Evolutionary conservation across 495 filamentous ascomycete species (phyloP).

Genomic region (Recurvomyces mirabilis): DNA sequence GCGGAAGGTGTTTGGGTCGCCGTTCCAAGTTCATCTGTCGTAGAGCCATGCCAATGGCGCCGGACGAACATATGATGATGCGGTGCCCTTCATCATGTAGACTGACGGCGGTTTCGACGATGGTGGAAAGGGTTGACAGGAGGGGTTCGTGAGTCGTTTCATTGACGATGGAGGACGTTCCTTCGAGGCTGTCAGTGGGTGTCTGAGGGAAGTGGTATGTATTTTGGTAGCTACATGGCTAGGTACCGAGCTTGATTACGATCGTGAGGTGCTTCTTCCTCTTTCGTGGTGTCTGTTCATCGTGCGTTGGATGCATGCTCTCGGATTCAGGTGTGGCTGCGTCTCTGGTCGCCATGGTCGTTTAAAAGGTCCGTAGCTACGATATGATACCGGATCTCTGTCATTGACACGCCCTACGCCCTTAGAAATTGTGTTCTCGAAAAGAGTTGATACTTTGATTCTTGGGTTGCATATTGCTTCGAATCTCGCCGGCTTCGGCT

Average conservation of each 20-base stretch:
- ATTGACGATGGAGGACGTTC: conserved; percentile 94
- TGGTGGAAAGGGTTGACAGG: conserved; percentile 74
- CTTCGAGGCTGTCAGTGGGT: conserved; percentile 34
- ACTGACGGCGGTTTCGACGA: conserved; percentile 82
- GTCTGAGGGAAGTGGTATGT: not conserved
- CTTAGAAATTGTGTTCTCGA: too few relatives aligned
- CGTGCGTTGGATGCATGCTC: not conserved
- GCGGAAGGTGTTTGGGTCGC: conserved; percentile 75
- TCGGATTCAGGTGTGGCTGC: not conserved
- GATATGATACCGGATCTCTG: not conserved
- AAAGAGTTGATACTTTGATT: too few relatives aligned
- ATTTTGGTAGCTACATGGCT: conserved; percentile 9
- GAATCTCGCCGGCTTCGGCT: too few relatives aligned
- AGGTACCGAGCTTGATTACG: conserved; percentile 83
- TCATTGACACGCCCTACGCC: not conserved
- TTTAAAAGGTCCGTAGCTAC: not conserved
- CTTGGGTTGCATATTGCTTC: too few relatives aligned
- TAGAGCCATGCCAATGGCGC: conserved; percentile 87
- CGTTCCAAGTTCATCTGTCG: conserved; percentile 81
- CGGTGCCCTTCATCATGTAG: conserved; percentile 83
- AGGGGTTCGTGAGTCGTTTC: conserved; percentile 96
- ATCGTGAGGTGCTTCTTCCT: conserved; percentile 58
- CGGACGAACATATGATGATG: conserved; percentile 91
- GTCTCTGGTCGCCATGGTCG: not conserved
- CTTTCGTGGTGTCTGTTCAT: conserved; percentile 22